These are phyloP conservation scores for Saccharomyces cerevisiae DNA, from an alignment of 805 yeast genomes.

Conservation along the genomic window DNA sequence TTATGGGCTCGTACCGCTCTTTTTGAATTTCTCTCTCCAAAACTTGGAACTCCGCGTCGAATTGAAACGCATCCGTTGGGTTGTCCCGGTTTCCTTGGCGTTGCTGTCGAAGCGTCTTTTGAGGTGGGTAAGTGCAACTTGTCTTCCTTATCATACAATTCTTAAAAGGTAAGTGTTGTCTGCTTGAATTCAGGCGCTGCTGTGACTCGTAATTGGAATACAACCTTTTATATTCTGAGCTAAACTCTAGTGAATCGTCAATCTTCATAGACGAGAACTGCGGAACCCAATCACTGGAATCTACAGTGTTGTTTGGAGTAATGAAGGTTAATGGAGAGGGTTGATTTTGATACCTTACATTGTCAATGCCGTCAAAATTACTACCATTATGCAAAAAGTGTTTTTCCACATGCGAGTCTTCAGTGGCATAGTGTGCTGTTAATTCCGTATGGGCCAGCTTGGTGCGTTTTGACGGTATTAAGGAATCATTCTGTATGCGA, in stretches of 20 bases:
- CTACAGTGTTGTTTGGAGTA: not conserved
- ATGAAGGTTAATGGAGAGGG: not conserved
- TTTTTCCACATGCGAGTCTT: not conserved
- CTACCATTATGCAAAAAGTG: not conserved
- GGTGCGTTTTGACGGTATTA: not conserved
- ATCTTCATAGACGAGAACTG: slow-evolving; percentile 24
- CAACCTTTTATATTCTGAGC: slow-evolving; percentile 21
- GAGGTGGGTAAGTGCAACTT: not conserved
- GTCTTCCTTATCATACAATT: not conserved
- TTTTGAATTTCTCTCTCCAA: slow-evolving; percentile 19
- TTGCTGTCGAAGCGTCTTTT: not conserved
- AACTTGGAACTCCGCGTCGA: slow-evolving; percentile 18
- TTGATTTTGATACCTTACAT: not conserved
- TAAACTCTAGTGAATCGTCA: slow-evolving; percentile 26
- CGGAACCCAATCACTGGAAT: slow-evolving; percentile 12
- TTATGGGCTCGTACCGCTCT: not conserved
- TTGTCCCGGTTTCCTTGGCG: not conserved
- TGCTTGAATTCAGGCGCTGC: not conserved
- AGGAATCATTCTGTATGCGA: not conserved
- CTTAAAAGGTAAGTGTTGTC: not conserved
- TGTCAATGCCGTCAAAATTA: not conserved
- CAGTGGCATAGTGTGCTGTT: not conserved
- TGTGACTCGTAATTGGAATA: slow-evolving; percentile 20
- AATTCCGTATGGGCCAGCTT: not conserved
- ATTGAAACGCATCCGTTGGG: slow-evolving; percentile 4